phyloP scores from a whole-genome alignment of 2,329 filamentous ascomycete genomes.

The Juglanconis oblonga region DNA sequence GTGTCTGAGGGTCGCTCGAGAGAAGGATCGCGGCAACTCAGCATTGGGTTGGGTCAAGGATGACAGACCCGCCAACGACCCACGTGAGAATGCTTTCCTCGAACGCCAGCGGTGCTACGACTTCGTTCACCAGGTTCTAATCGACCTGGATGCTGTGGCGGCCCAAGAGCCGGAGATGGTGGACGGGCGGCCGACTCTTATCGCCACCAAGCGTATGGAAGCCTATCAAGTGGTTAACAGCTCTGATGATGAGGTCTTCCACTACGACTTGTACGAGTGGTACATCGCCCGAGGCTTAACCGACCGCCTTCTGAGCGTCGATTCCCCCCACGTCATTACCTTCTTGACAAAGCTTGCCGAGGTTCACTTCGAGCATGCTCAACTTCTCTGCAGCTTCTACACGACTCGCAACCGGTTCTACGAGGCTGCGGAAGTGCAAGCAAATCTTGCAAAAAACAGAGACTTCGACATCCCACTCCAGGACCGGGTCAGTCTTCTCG shows the following conservation, averaged over 20 bases:
- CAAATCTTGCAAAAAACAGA: constrained; percentile 73
- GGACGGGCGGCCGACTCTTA: constrained; percentile 74
- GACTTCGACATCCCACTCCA: constrained; percentile 76
- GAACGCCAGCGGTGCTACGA: constrained; percentile 78
- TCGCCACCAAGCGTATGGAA: constrained; percentile 77
- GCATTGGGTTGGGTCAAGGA: constrained; percentile 87
- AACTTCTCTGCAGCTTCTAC: constrained; percentile 91
- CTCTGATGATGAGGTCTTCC: constrained; percentile 89
- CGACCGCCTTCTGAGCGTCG: constrained; percentile 79
- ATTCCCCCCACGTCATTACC: constrained; percentile 80
- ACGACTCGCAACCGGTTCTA: constrained; percentile 80
- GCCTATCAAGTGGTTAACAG: constrained; percentile 87
- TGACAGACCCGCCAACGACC: constrained; percentile 68
- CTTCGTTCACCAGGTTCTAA: constrained; percentile 79
- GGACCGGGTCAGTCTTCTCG: constrained; percentile 84
- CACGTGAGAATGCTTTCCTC: constrained; percentile 64
- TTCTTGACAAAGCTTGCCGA: constrained; percentile 78
- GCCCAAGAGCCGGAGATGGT: constrained; percentile 67
- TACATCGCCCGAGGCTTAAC: constrained; percentile 83
- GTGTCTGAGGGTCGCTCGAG: constrained; percentile 76
- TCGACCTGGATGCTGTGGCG: constrained; percentile 70
- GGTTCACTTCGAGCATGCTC: constrained; percentile 73
- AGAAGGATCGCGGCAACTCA: constrained; percentile 82
- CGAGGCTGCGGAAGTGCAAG: constrained; percentile 83
- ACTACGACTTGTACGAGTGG: constrained; percentile 97